phyloP scores from a whole-genome alignment of 2,329 filamentous ascomycete species.

The Clonostachys rhizophaga region DNA sequence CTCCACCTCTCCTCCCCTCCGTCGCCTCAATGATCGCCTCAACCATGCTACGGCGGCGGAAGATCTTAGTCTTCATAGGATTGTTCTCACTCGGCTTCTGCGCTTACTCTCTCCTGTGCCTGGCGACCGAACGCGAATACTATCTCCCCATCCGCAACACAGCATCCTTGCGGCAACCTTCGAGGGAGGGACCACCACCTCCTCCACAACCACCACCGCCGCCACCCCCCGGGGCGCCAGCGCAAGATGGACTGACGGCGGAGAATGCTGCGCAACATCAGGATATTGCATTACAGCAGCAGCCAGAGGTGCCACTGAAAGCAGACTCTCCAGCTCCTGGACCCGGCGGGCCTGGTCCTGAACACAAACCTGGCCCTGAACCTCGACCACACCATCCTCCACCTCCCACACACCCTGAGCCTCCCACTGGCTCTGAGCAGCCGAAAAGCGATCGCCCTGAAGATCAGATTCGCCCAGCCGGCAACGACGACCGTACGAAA shows the following conservation, averaged over 20 bases:
- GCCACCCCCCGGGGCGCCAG: not conserved
- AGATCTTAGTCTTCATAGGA: slow-evolving; percentile 23
- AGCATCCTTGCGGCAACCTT: not conserved
- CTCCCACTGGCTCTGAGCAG: not conserved
- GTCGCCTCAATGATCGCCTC: not conserved
- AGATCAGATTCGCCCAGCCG: not conserved
- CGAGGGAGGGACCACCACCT: not conserved
- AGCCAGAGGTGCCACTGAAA: slow-evolving; percentile 1
- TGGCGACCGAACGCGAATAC: slow-evolving; percentile 3
- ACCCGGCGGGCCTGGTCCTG: no score
- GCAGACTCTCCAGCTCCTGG: no score
- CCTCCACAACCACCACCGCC: not conserved
- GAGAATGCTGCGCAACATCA: not conserved
- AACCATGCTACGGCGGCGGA: slow-evolving; percentile 30
- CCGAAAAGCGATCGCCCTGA: not conserved
- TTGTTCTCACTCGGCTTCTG: slow-evolving; percentile 32
- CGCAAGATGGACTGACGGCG: not conserved
- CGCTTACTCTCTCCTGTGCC: slow-evolving; percentile 17
- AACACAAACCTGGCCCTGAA: no score
- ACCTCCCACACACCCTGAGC: no score
- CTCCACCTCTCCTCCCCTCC: not conserved
- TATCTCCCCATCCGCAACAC: not conserved
- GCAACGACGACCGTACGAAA: not conserved
- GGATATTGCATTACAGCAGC: slow-evolving; percentile 7
- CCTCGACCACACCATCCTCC: no score